Conservation (phyloP, 208 protist species). For the Vickermania ingenoplastis region DNA sequence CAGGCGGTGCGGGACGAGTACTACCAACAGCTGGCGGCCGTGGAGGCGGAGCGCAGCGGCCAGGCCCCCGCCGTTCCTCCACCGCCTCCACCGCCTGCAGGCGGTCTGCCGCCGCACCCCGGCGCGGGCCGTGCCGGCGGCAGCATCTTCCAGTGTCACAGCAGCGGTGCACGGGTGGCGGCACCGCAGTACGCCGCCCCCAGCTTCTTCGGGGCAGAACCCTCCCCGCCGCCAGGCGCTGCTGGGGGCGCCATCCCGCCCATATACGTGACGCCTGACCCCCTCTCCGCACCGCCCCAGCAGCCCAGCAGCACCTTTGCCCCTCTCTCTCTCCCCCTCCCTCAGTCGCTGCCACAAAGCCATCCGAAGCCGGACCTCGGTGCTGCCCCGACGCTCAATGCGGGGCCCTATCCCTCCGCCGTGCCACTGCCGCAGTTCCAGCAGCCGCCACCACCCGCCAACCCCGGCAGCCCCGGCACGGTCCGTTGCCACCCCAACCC, state of each 20-base stretch:
- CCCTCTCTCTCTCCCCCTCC: no score
- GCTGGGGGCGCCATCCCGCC: not conserved
- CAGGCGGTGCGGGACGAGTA: constrained; percentile 54
- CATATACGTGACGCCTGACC: not conserved
- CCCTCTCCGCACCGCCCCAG: not conserved
- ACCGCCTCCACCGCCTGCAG: not conserved
- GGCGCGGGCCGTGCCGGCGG: constrained; percentile 6
- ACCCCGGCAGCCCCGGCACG: no score
- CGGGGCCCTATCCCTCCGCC: no score
- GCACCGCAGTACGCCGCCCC: constrained; percentile 57
- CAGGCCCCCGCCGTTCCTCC: constrained; percentile 22
- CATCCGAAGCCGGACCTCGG: not conserved
- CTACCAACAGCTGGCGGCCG: constrained; percentile 42
- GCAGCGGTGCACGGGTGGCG: constrained; percentile 2
- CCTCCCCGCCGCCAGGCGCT: not conserved
- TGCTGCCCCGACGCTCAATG: not conserved
- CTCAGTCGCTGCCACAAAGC: no score
- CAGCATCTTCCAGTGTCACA: constrained; percentile 1
- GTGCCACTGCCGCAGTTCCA: no score
- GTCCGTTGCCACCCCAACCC: constrained; percentile 4
- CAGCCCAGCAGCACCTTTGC: no score
- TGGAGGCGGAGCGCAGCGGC: constrained; percentile 40
- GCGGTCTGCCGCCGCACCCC: constrained; percentile 5
- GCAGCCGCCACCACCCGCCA: no score
- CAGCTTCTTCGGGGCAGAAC: constrained; percentile 37